Evolutionary conservation across 2,329 filamentous ascomycete genomes (phyloP).

Genomic region (Pestalotiopsis sp.): DNA sequence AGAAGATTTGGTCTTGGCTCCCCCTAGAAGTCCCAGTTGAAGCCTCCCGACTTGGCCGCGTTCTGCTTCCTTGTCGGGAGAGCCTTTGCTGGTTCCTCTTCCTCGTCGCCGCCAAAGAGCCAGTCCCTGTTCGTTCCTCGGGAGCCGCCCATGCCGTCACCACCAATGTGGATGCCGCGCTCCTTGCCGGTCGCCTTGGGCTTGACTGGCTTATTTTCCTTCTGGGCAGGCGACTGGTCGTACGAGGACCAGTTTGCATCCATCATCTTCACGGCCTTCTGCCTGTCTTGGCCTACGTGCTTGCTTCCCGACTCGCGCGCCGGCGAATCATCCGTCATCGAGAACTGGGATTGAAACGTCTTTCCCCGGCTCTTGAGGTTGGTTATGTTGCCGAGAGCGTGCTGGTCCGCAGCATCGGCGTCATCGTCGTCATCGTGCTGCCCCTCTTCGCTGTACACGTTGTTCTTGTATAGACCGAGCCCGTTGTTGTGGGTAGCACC

Average conservation of each 20-base stretch:
- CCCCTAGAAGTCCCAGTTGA: constrained; percentile 37
- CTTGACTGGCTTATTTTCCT: constrained; percentile 48
- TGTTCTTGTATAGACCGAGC: constrained; percentile 76
- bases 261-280: constrained; percentile 76
- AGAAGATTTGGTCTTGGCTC: constrained; percentile 18
- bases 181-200: constrained; percentile 24
- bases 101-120: constrained; percentile 59
- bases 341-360: constrained; percentile 78
- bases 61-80: constrained; percentile 41
- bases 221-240: constrained; percentile 58
- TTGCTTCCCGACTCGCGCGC: constrained; percentile 44
- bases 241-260: constrained; percentile 63
- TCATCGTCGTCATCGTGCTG: constrained; percentile 27
- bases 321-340: constrained; percentile 70
- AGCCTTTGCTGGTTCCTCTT: constrained; percentile 39
- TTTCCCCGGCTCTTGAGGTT: constrained; percentile 75
- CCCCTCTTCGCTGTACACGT: constrained; percentile 66
- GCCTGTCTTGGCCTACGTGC: constrained; percentile 58
- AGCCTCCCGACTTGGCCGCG: constrained; percentile 25
- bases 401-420: constrained; percentile 37
- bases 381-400: constrained; percentile 67
- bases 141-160: constrained; percentile 69
- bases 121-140: constrained; percentile 58
- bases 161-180: constrained; percentile 51
- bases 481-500: constrained; percentile 68